Evolutionary conservation across 2,329 filamentous ascomycete genomes (phyloP).

Genomic region (Curvularia spicifera): DNA sequence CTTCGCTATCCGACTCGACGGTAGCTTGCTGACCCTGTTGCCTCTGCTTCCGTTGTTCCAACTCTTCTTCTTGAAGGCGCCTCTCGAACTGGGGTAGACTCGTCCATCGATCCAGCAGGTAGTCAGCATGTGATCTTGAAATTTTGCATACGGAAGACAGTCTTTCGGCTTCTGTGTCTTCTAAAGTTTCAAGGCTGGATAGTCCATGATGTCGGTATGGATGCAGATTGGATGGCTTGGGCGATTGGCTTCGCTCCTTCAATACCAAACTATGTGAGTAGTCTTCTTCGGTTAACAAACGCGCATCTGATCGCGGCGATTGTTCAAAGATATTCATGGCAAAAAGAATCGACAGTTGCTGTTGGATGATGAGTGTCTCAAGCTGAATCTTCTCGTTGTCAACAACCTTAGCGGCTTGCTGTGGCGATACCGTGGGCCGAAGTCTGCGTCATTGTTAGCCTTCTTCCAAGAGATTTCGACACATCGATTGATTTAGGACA

Average conservation of each 20-base stretch:
- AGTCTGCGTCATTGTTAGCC: constrained; percentile 24
- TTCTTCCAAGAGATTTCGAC: background rate
- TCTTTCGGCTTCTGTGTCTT: constrained; percentile 30
- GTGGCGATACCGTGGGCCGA: constrained; percentile 42
- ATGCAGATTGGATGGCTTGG: constrained; percentile 33
- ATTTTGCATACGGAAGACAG: constrained; percentile 34
- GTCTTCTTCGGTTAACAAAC: constrained; percentile 39
- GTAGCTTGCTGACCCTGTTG: constrained; percentile 41
- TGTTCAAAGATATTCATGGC: constrained; percentile 31
- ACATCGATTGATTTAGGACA: background rate
- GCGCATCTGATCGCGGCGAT: constrained; percentile 19
- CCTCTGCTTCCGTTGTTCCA: constrained; percentile 29
- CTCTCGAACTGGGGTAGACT: constrained; percentile 41
- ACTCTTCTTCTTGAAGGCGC: constrained; percentile 34
- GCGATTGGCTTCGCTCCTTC: constrained; percentile 11
- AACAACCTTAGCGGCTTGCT: constrained; percentile 41
- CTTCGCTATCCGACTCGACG: constrained; percentile 46
- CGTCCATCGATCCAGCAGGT: constrained; percentile 44
- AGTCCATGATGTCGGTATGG: constrained; percentile 41
- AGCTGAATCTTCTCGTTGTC: constrained; percentile 47
- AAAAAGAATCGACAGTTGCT: constrained; percentile 46
- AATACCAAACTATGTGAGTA: constrained; percentile 37
- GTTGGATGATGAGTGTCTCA: constrained; percentile 48
- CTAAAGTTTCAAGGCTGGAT: constrained; percentile 30
- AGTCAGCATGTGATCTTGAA: constrained; percentile 33